Base-by-base conservation (phyloP, 371 early-diverging fungal genomes). In the Syncephalastrum racemosum region DNA sequence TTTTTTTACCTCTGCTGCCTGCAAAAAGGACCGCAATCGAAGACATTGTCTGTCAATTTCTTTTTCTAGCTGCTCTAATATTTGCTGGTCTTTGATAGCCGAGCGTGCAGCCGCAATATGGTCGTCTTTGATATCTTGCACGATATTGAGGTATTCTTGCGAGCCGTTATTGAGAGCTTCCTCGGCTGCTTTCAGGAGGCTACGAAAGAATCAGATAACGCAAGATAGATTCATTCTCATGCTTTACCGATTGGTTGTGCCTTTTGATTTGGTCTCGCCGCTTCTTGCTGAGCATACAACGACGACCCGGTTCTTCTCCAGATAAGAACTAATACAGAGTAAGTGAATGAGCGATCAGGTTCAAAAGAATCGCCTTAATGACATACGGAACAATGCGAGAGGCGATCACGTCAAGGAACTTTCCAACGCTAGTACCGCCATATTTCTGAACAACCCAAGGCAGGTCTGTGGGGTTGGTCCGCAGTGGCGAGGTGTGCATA, bases 381-480 rank as follows among this genome's bases (percentile, higher is more conserved):
- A 56, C 71, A 65, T 79, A 86, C 82, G 75, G 78, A 19, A 86
- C 75, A 59, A 88, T 84, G 48, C 64, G 74, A 40, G 70, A 68
- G 10, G 82, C 75, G 52, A 88, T 86, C 43, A 65, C 70, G 14
- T 80, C 73, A 19, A 83, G 52, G 59, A 88, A 91, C 73, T 93
- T 93, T 55, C 94, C 92, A 46, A 93, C 85, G 61, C 90, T 90
- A 31, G 94, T 93, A 42, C 94, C 93, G 50, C 94, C 94, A 75
- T 90, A 93, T 76, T 93, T 93, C 63, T 90, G 88, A 24, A 92
- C 91, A 44, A 89, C 63, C 87, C 88, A 90, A 19, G 85, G 85
- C 1, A 63, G 58, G 51, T 64, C 50, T 31, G 36, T 31, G 36
- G 36, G 36, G 36, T 31, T 31, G 6, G 36, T 31, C 36, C 36